Base-by-base conservation (phyloP, 2,329 filamentous ascomycete species). In the Parascedosporium putredinis region DNA sequence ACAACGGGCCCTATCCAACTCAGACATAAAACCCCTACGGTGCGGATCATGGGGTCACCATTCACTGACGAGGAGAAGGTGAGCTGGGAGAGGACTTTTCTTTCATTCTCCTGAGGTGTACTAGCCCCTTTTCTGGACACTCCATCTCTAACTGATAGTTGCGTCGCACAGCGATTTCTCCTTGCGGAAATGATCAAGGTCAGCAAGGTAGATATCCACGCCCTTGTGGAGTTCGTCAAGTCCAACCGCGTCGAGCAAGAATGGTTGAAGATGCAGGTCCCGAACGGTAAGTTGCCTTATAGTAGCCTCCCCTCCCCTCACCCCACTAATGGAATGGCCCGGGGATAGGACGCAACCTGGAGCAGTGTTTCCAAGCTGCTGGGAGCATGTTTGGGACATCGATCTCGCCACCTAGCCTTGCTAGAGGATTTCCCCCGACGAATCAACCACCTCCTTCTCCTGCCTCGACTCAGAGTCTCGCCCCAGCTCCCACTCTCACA, bases 161-260 rank as follows among this genome's bases (percentile, higher is more conserved):
- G 38, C n/a, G 43, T 40, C 50, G 51, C 45, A n/a, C 57, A 80
- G 76, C 74, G 75, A 54, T 78, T 78, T 58, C 64, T 79, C 53
- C 68, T 80, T 50, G 73, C 69, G 51, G 76, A 80, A 61, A 74
- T 79, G 56, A 73, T 80, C 62, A 80, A 79, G 57, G 68, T 67
- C 52, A 79, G 75, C 63, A 61, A 67, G 25, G 62, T 79, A 52
- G 70, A 76, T 50, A 59, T 76, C 22, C 59, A 64, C 9, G 61
- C 60, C 16, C 60, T 80, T 25, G 67, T 71, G 18, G 62, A 64
- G 10, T 76, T 80, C 53, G 65, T 79, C 55, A 70, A 58, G 53
- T 54, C 58, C 34, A 62, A 69, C 51, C 61, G 60, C 8, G 57
- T 73, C 49, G 61, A 66, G 52, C 69, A 71, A 7, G 64, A 69